Evolutionary conservation across 306 rosid genomes (phyloP).

Genomic region (Alnus glutinosa): DNA sequence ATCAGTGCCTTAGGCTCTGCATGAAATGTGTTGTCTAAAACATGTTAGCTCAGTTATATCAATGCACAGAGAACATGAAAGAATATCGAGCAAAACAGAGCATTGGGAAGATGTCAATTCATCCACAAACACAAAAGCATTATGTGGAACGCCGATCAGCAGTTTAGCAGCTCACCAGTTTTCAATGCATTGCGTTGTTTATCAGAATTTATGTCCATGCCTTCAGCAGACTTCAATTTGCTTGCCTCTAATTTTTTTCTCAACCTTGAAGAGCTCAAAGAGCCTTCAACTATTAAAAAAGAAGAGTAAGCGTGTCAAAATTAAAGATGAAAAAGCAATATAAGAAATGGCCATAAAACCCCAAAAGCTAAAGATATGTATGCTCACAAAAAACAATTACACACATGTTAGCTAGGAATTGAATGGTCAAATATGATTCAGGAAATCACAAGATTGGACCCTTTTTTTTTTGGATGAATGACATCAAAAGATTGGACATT

Average conservation of each 20-base stretch:
- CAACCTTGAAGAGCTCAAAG: slow-evolving; percentile 66
- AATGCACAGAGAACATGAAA: neutral
- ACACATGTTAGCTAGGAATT: neutral
- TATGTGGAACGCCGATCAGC: neutral
- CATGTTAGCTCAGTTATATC: slow-evolving; percentile 23
- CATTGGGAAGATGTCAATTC: neutral
- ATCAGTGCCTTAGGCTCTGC: slow-evolving; percentile 47
- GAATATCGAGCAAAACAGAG: slow-evolving; percentile 9
- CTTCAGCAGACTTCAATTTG: slow-evolving; percentile 34
- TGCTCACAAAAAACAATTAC: slow-evolving; percentile 1
- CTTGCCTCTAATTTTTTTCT: slow-evolving; percentile 43
- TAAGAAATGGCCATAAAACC: neutral
- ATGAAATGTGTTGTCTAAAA: slow-evolving; percentile 13
- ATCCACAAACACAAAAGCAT: neutral
- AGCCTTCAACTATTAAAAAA: slow-evolving; percentile 73
- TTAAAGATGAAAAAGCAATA: slow-evolving; percentile 7
- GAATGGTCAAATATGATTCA: neutral
- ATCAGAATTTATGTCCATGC: slow-evolving; percentile 25
- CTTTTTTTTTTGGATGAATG: no score
- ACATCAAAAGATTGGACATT: neutral
- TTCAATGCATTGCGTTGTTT: slow-evolving; percentile 32
- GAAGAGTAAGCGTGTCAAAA: neutral
- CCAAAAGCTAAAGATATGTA: neutral
- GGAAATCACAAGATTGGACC: slow-evolving; percentile 1
- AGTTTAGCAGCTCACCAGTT: slow-evolving; percentile 47